phyloP scores from a whole-genome alignment of 257 asterid species.

The Phtheirospermum japonicum region DNA sequence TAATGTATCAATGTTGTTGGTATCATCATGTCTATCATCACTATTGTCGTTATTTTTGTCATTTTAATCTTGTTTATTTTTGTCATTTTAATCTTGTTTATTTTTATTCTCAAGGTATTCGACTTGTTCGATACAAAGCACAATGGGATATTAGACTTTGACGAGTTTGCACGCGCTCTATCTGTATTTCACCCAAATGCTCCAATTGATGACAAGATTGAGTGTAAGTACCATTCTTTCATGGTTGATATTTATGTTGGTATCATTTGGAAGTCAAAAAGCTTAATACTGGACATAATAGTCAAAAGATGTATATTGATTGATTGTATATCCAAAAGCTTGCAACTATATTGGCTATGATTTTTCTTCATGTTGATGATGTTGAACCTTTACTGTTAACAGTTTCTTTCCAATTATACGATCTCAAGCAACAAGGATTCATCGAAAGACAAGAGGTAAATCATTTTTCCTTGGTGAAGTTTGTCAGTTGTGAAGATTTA shows the following conservation, averaged over 20 bases:
- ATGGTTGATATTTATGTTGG: no score
- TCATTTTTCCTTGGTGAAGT: no score
- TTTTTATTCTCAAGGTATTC: conserved; percentile 42
- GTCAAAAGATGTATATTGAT: no score
- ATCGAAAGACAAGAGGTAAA: conserved; percentile 82
- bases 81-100: background rate
- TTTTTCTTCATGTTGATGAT: no score
- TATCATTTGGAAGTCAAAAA: no score
- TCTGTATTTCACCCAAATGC: conserved; percentile 80
- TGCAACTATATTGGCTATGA: no score
- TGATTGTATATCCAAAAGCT: no score
- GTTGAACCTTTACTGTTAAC: conserved; percentile 23
- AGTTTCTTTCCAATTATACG: conserved; percentile 82
- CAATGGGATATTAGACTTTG: conserved; percentile 66
- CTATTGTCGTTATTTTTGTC: no score
- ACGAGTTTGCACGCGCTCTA: conserved; percentile 69
- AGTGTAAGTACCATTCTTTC: conserved; percentile 49
- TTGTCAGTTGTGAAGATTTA: background rate
- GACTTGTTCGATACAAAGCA: conserved; percentile 69
- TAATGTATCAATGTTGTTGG: no score
- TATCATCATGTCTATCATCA: no score
- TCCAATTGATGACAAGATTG: conserved; percentile 61
- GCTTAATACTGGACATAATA: no score
- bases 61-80: no score
- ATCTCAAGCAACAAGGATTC: conserved; percentile 80